Conservation (phyloP, 2,329 filamentous ascomycete genomes). For the Neonectria faginata region DNA sequence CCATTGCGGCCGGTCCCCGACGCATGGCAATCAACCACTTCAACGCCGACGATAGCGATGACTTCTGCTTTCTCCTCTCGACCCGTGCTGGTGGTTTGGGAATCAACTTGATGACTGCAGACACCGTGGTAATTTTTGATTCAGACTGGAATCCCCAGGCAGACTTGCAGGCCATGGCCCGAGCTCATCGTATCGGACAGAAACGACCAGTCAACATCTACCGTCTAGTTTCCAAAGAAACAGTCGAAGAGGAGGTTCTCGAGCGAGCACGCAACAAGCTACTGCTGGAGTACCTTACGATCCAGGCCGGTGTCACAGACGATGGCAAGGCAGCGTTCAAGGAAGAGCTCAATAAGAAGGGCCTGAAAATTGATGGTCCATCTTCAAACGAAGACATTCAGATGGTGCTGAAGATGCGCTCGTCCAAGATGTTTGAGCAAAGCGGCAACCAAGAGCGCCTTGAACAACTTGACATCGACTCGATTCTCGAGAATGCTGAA, state of each 20-base stretch:
- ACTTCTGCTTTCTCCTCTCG: constrained; percentile 96
- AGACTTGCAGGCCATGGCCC: constrained; percentile 97
- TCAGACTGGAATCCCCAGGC: constrained; percentile 99
- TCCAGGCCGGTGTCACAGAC: constrained; percentile 95
- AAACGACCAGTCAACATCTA: constrained; percentile 97
- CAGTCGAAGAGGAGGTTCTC: constrained; percentile 96
- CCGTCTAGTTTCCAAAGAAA: constrained; percentile 96
- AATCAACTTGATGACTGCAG: constrained; percentile 98
- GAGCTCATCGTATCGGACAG: constrained; percentile 97
- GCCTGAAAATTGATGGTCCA: constrained; percentile 79
- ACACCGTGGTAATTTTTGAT: constrained; percentile 97
- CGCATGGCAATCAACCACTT: constrained; percentile 98
- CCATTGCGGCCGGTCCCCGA: constrained; percentile 87
- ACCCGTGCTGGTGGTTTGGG: constrained; percentile 97
- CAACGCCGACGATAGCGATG: constrained; percentile 94
- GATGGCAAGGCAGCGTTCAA: constrained; percentile 85
- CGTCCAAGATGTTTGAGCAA: constrained; percentile 99
- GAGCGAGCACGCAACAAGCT: constrained; percentile 98
- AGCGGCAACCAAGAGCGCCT: constrained; percentile 96
- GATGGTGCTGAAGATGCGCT: constrained; percentile 94
- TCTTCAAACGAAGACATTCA: constrained; percentile 95
- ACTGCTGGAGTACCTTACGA: constrained; percentile 96
- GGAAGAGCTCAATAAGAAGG: constrained; percentile 82
- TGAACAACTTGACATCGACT: constrained; percentile 97
- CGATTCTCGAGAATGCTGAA: constrained; percentile 95